Percentiles rank a stretch among this genome's conserved stretches.
phyloP scores from a whole-genome alignment of 2,329 filamentous ascomycete genomes.

The Phyllosticta capitalensis region DNA sequence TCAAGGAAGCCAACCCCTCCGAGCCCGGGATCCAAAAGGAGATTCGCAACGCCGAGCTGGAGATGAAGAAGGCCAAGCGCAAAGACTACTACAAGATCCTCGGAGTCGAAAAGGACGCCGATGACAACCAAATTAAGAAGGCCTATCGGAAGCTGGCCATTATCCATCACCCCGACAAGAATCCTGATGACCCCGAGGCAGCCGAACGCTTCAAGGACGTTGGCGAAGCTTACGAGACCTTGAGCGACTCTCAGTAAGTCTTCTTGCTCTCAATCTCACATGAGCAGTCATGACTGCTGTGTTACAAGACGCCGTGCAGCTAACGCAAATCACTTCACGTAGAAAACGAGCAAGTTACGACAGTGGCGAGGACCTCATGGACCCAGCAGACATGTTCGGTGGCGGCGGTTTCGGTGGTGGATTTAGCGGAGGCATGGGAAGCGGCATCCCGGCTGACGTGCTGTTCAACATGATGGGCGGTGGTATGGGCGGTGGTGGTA shows the following conservation, averaged over 20 bases:
- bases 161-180: slow-evolving; percentile 94
- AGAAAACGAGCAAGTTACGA: slow-evolving; percentile 87
- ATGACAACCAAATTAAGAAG: slow-evolving; percentile 83
- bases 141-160: slow-evolving; percentile 94
- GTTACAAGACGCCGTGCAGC: neutral
- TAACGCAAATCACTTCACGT: neutral
- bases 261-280: neutral
- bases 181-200: slow-evolving; percentile 73
- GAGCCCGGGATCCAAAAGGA: slow-evolving; percentile 77
- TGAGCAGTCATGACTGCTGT: neutral
- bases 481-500: slow-evolving; percentile 6
- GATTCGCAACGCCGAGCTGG: slow-evolving; percentile 79
- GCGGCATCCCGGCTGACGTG: slow-evolving; percentile 25
- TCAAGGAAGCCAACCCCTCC: slow-evolving; percentile 72
- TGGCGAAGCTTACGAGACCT: slow-evolving; percentile 89
- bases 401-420: slow-evolving; percentile 30
- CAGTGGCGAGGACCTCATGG: slow-evolving; percentile 81
- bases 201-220: slow-evolving; percentile 96
- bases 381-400: slow-evolving; percentile 77
- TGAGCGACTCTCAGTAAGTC: slow-evolving; percentile 85
- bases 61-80: slow-evolving; percentile 92
- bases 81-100: slow-evolving; percentile 99
- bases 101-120: slow-evolving; percentile 74
- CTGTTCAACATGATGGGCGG: slow-evolving; percentile 12
- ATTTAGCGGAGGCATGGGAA: slow-evolving; percentile 42